These are phyloP conservation scores for Diutina neorugosa DNA, from an alignment of 1,139 yeast species.

Conservation along the genomic window DNA sequence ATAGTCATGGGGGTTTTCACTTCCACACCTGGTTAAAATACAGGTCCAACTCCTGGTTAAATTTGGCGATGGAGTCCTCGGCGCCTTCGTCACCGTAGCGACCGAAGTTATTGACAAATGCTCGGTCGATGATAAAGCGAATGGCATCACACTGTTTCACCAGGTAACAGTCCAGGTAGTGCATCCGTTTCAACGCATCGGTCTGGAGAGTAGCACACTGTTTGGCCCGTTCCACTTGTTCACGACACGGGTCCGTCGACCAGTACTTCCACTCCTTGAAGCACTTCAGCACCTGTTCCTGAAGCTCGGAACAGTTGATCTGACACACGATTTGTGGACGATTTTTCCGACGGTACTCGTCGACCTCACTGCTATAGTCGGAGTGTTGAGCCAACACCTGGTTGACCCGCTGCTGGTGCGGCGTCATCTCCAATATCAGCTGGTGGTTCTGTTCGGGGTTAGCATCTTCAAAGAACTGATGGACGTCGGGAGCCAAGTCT, in stretches of 20 bases:
- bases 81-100: constrained; percentile 22
- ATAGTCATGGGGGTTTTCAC: constrained; percentile 7
- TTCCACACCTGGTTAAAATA: constrained; percentile 27
- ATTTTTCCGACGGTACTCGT: constrained; percentile 20
- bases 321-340: constrained; percentile 15
- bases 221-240: constrained; percentile 17
- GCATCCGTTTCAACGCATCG: constrained; percentile 22
- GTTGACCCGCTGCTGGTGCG: constrained; percentile 18
- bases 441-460: constrained; percentile 20
- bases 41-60: constrained; percentile 21
- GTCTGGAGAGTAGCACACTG: constrained; percentile 24
- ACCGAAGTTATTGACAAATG: constrained; percentile 29
- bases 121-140: constrained; percentile 23
- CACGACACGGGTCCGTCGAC: constrained; percentile 17
- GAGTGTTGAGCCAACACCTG: constrained; percentile 13
- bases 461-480: constrained; percentile 20
- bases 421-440: constrained; percentile 15
- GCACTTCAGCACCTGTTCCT: constrained; percentile 26
- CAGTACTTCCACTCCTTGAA: constrained; percentile 22
- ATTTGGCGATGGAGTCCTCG: constrained; percentile 17
- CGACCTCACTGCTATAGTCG: constrained; percentile 18
- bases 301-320: constrained; percentile 33
- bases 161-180: constrained; percentile 28
- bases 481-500: constrained; percentile 16
- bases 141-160: constrained; percentile 29